Evolutionary conservation across 1,284 basidiomycete species (phyloP).

Genomic region (Mrakiaceae sp.): DNA sequence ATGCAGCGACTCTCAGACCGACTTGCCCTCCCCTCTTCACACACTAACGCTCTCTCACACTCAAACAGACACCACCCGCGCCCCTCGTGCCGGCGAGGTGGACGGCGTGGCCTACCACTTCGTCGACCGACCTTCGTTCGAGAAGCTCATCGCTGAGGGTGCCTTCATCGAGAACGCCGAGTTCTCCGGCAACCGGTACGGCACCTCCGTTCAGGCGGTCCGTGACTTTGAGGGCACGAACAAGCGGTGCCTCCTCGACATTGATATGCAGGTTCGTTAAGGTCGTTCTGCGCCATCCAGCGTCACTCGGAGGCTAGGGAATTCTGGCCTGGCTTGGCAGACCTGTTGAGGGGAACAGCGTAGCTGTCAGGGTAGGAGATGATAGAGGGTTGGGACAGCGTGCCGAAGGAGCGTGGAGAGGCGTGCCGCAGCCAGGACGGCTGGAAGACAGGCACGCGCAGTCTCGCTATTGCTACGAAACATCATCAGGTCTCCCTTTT

Average conservation of each 20-base stretch:
- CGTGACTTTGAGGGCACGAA: conserved; percentile 38
- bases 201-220: conserved; percentile 68
- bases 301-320: no score
- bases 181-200: conserved; percentile 86
- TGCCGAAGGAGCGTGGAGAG: no score
- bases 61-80: conserved; percentile 73
- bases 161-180: conserved; percentile 53
- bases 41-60: neutral
- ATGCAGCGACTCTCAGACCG: neutral
- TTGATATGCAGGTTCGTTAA: conserved; percentile 74
- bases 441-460: no score
- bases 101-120: conserved; percentile 57
- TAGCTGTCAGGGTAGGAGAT: no score
- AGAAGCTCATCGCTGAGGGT: conserved; percentile 38
- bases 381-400: no score
- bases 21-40: neutral
- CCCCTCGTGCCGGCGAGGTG: conserved; percentile 69
- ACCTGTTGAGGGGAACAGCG: no score
- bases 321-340: no score
- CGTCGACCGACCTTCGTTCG: conserved; percentile 41
- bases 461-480: no score
- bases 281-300: neutral
- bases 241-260: conserved; percentile 79
- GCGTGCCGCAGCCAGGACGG: no score
- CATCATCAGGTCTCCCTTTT: no score